A percentile compares a stretch with the other conserved stretches of the same genome.
Evolutionary conservation across 495 filamentous ascomycete genomes (phyloP).

Genomic region (Podospora bellae-mahoneyi): DNA sequence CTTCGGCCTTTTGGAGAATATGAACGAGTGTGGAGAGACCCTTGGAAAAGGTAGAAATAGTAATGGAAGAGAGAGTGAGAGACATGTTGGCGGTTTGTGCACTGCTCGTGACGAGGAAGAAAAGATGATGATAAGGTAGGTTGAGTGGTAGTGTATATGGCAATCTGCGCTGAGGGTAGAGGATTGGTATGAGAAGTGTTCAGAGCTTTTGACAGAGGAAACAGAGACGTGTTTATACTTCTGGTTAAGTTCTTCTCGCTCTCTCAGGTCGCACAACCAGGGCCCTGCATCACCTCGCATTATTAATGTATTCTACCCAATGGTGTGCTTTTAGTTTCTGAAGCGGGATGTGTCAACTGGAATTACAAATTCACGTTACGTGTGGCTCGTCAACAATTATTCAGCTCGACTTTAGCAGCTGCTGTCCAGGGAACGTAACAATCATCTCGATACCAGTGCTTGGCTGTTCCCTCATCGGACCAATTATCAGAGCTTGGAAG

Average conservation of each 20-base stretch:
- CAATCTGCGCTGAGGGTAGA: background rate
- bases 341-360: background rate
- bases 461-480: background rate
- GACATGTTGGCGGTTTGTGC: background rate
- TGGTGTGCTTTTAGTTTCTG: background rate
- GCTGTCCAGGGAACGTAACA: background rate
- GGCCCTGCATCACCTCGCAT: background rate
- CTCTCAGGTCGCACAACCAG: background rate
- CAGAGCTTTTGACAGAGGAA: background rate
- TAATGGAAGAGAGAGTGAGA: background rate
- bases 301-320: background rate
- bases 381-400: background rate
- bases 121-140: background rate
- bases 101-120: background rate
- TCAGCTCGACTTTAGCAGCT: background rate
- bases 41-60: background rate
- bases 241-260: background rate
- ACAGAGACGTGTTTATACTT: background rate
- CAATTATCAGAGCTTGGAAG: too few species aligned
- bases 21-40: constrained; percentile 17
- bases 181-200: too few species aligned
- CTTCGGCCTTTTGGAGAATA: constrained; percentile 26
- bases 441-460: background rate
- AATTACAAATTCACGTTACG: background rate
- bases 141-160: background rate